Percentiles rank a stretch among this genome's conserved stretches.
These are phyloP conservation scores for Fusarium sp. DNA, from an alignment of 2,329 filamentous ascomycete species.

Conservation along the genomic window DNA sequence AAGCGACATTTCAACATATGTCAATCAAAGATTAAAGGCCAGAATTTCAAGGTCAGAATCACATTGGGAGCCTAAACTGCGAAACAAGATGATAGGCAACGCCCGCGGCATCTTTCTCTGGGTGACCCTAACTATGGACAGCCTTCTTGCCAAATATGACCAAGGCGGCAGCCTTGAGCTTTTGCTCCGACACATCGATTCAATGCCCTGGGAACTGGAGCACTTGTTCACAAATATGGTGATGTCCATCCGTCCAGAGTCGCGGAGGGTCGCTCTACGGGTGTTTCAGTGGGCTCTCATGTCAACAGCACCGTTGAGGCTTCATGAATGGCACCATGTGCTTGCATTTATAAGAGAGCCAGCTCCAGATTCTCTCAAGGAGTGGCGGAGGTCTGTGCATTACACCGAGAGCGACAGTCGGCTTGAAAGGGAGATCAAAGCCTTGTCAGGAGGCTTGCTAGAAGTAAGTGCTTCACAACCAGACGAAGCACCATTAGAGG, in stretches of 20 bases:
- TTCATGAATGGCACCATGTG: conserved; percentile 33
- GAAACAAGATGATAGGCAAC: background rate
- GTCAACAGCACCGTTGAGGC: background rate
- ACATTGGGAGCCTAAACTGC: background rate
- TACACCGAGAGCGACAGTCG: conserved; percentile 7
- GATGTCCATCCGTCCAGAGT: accelerated
- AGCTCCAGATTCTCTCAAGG: no score
- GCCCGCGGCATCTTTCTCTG: background rate
- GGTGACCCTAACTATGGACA: background rate
- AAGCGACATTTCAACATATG: background rate
- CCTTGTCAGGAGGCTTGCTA: conserved; percentile 7
- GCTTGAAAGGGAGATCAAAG: conserved; percentile 22
- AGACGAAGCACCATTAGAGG: background rate
- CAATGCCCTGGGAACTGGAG: background rate
- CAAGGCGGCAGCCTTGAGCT: background rate
- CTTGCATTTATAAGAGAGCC: conserved; percentile 9
- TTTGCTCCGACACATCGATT: background rate
- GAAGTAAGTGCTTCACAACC: background rate
- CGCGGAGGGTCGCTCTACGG: background rate
- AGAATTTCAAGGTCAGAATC: background rate
- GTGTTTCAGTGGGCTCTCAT: conserved; percentile 24
- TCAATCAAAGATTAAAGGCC: background rate
- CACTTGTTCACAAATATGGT: background rate
- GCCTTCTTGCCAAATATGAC: background rate
- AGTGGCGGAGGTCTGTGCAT: no score